A percentile compares a stretch with the other conserved stretches of the same genome.
phyloP scores from a whole-genome alignment of 768 basidiomycete species.

The Lactarius sp. region DNA sequence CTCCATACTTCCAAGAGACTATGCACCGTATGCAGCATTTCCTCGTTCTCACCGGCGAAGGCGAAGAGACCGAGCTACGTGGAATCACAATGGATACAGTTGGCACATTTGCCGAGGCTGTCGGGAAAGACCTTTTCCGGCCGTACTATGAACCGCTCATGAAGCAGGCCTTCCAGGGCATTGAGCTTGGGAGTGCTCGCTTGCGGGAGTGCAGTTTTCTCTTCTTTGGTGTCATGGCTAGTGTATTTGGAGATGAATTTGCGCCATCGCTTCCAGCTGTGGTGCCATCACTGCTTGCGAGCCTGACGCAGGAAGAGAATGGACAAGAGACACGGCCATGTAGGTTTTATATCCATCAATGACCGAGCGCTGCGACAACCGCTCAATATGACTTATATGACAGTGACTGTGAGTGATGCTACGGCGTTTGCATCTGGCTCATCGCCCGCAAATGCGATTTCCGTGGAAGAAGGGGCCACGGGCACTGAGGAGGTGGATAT shows the following conservation, averaged over 20 bases:
- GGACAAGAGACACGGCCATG: conserved; percentile 47
- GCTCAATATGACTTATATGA: neutral
- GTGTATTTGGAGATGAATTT: conserved; percentile 93
- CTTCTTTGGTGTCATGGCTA: conserved; percentile 98
- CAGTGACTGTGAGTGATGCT: conserved; percentile 51
- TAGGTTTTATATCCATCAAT: conserved; percentile 3
- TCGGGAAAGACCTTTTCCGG: conserved; percentile 89
- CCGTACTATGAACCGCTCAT: conserved; percentile 97
- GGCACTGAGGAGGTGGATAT: conserved; percentile 61
- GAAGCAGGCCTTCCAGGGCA: conserved; percentile 88
- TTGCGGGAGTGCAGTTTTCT: conserved; percentile 94
- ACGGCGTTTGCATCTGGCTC: conserved; percentile 71
- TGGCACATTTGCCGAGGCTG: conserved; percentile 95
- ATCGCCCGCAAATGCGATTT: conserved; percentile 65
- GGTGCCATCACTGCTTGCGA: conserved; percentile 77
- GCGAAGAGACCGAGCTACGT: conserved; percentile 90
- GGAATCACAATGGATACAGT: conserved; percentile 99
- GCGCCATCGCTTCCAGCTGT: conserved; percentile 81
- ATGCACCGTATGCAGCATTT: conserved; percentile 87
- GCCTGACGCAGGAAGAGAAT: conserved; percentile 79
- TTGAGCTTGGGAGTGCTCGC: conserved; percentile 80
- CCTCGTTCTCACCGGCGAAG: conserved; percentile 78
- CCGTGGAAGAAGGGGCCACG: conserved; percentile 54
- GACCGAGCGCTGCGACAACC: neutral
- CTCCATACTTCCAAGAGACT: conserved; percentile 90